These are phyloP conservation scores for Senecio squalidus DNA, from an alignment of 140 eudicot genomes.

Conservation along the genomic window DNA sequence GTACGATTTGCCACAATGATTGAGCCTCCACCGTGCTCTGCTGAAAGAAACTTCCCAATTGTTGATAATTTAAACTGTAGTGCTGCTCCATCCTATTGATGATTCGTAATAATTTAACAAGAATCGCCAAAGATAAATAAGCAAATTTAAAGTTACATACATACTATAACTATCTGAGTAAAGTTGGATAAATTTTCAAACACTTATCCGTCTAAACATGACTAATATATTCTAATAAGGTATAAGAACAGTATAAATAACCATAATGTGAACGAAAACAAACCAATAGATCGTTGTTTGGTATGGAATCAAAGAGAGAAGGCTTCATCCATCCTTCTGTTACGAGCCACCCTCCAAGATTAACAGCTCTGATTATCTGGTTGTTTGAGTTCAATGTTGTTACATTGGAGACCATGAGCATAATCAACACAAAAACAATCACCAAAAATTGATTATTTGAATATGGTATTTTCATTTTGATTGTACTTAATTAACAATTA, in stretches of 20 bases:
- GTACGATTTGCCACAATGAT: slow-evolving; percentile 60
- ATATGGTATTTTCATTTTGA: slow-evolving; percentile 17
- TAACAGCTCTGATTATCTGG: slow-evolving; percentile 49
- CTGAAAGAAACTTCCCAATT: slow-evolving; percentile 42
- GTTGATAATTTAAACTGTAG: slow-evolving; percentile 56
- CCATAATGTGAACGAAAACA: background rate
- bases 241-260: background rate
- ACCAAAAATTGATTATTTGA: slow-evolving; percentile 9
- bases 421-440: slow-evolving; percentile 17
- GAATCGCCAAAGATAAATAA: too few relatives aligned
- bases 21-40: slow-evolving; percentile 68
- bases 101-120: background rate
- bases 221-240: too few relatives aligned
- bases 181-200: too few relatives aligned
- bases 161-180: too few relatives aligned
- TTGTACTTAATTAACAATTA: background rate
- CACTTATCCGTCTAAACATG: too few relatives aligned
- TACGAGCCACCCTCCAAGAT: slow-evolving; percentile 88
- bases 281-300: slow-evolving; percentile 74
- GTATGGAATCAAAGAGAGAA: slow-evolving; percentile 71
- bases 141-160: too few relatives aligned
- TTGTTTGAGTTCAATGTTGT: slow-evolving; percentile 16
- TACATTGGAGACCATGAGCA: slow-evolving; percentile 26
- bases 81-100: slow-evolving; percentile 55
- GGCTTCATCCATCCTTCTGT: slow-evolving; percentile 92